Conservation (phyloP, 2,329 filamentous ascomycete genomes). For the Fusarium longipes region DNA sequence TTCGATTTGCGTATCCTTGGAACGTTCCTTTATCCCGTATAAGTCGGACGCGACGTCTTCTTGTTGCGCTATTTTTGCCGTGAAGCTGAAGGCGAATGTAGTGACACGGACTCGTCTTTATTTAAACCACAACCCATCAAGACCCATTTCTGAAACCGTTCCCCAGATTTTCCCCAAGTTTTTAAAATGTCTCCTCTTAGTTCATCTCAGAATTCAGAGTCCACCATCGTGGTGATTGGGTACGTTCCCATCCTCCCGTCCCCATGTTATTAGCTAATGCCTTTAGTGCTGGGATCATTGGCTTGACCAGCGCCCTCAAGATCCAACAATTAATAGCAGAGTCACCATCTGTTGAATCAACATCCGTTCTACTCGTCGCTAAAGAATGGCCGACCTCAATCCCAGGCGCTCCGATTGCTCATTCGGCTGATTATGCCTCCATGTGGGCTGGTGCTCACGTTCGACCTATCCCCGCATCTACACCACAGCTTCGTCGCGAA, state of each 20-base stretch:
- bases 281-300: constrained; percentile 64
- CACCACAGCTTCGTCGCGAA: constrained; percentile 49
- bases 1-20: background rate
- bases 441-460: constrained; percentile 69
- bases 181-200: constrained; percentile 10
- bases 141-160: background rate
- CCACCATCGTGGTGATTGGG: constrained; percentile 48
- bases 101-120: background rate
- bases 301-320: constrained; percentile 61
- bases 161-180: background rate
- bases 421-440: constrained; percentile 62
- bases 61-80: background rate
- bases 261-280: accelerated
- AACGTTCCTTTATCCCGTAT: background rate
- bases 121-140: background rate
- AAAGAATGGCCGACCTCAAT: constrained; percentile 53
- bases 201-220: background rate
- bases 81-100: background rate
- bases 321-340: constrained; percentile 50
- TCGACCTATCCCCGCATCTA: constrained; percentile 58
- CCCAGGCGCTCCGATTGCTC: constrained; percentile 45
- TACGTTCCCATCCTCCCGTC: background rate
- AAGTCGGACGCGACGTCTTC: accelerated
- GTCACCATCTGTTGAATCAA: background rate
- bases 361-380: constrained; percentile 45